Evolutionary conservation across 495 filamentous ascomycete genomes (phyloP).

Genomic region (Penicillium odoratum): DNA sequence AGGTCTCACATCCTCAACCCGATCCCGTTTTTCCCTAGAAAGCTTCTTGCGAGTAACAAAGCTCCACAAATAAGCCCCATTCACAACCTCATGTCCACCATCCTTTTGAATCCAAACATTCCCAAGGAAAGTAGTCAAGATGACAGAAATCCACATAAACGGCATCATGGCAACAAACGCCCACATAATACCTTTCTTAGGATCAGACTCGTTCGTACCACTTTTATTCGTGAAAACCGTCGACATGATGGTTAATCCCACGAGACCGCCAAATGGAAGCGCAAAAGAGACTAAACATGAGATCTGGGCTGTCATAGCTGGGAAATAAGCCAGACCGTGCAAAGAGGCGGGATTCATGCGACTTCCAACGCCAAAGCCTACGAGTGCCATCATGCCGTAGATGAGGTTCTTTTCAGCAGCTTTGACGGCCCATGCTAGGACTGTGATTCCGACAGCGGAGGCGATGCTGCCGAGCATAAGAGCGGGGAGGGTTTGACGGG

Average conservation of each 20-base stretch:
- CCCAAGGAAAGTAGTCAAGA: conserved; percentile 47
- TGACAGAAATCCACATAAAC: conserved; percentile 49
- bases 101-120: conserved; percentile 53
- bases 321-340: conserved; percentile 56
- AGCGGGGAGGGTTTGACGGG: conserved; percentile 53
- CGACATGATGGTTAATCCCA: conserved; percentile 59
- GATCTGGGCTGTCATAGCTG: conserved; percentile 47
- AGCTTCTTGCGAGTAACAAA: conserved; percentile 10
- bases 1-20: neutral
- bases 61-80: conserved; percentile 17
- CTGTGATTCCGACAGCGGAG: conserved; percentile 45
- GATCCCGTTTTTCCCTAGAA: conserved; percentile 5
- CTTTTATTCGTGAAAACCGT: conserved; percentile 60
- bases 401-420: conserved; percentile 38
- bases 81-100: conserved; percentile 21
- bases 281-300: conserved; percentile 53
- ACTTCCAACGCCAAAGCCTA: conserved; percentile 55
- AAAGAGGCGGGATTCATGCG: conserved; percentile 50
- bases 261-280: conserved; percentile 56
- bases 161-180: conserved; percentile 56
- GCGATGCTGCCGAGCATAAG: conserved; percentile 50
- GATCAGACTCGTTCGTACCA: conserved; percentile 32
- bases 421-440: conserved; percentile 51
- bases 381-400: conserved; percentile 60
- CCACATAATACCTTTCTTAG: conserved; percentile 48